These are phyloP conservation scores for Paracamarosporium sp. DNA, from an alignment of 2,329 filamentous ascomycete species.

Conservation along the genomic window DNA sequence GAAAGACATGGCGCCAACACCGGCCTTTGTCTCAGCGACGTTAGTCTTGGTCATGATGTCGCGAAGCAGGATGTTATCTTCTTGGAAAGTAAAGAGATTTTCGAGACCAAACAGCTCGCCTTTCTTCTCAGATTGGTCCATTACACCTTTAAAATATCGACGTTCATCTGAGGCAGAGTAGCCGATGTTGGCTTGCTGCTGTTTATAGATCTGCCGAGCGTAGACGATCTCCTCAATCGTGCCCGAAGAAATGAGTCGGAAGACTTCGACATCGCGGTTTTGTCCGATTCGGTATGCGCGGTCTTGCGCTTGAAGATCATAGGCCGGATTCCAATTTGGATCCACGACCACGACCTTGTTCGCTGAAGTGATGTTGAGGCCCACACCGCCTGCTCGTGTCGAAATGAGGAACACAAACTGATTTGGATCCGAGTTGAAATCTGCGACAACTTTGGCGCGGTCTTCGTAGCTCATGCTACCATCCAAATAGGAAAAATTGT, in stretches of 20 bases:
- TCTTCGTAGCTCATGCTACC: conserved; percentile 84
- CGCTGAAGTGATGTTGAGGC: conserved; percentile 94
- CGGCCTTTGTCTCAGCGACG: conserved; percentile 88
- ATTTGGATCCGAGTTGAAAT: conserved; percentile 85
- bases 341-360: conserved; percentile 98
- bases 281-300: conserved; percentile 96
- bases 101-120: conserved; percentile 92
- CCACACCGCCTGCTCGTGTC: conserved; percentile 90
- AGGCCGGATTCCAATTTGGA: conserved; percentile 96
- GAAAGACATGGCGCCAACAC: conserved; percentile 79
- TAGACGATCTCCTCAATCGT: conserved; percentile 98
- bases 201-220: conserved; percentile 96
- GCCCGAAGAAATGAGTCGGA: conserved; percentile 85
- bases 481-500: conserved; percentile 90
- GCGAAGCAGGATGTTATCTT: conserved; percentile 80
- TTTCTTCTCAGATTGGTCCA: conserved; percentile 80
- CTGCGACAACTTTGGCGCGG: conserved; percentile 80
- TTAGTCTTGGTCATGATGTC: conserved; percentile 99
- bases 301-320: conserved; percentile 95
- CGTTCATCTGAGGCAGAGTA: conserved; percentile 92
- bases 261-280: conserved; percentile 90
- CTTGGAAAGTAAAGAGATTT: conserved; percentile 85
- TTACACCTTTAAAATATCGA: conserved; percentile 93
- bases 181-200: conserved; percentile 97
- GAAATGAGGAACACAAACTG: conserved; percentile 97